These are phyloP conservation scores for Skeletonema marinoi DNA, from an alignment of 108 stramenopile genomes.

Conservation along the genomic window DNA sequence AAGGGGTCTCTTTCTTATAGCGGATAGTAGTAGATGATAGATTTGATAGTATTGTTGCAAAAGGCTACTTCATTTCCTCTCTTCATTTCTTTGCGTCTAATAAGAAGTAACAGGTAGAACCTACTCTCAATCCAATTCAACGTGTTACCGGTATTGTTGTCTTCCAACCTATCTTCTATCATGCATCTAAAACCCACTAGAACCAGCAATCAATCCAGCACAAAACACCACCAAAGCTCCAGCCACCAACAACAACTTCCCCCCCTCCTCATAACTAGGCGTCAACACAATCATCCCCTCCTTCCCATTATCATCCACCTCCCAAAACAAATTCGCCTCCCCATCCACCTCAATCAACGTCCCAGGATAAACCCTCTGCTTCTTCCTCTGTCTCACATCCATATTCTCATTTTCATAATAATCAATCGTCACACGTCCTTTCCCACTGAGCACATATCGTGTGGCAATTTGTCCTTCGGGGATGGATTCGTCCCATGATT, in stretches of 20 bases:
- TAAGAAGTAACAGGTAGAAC: no score
- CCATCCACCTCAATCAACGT: slow-evolving; percentile 66
- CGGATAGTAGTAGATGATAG: background rate
- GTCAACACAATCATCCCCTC: slow-evolving; percentile 69
- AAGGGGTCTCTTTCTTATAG: background rate
- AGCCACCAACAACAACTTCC: slow-evolving; percentile 51
- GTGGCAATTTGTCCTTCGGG: slow-evolving; percentile 35
- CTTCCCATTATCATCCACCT: slow-evolving; percentile 28
- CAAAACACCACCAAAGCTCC: slow-evolving; percentile 56
- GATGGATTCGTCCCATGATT: slow-evolving; percentile 47
- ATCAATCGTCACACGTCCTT: slow-evolving; percentile 38
- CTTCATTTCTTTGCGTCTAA: no score
- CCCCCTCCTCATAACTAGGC: slow-evolving; percentile 65
- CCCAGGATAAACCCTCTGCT: slow-evolving; percentile 50
- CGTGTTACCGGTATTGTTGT: background rate
- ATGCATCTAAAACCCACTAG: slow-evolving; percentile 21
- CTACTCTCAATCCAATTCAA: background rate
- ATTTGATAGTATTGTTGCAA: no score
- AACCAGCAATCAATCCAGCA: slow-evolving; percentile 52
- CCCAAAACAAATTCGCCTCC: slow-evolving; percentile 55
- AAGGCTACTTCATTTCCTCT: no score
- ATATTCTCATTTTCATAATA: slow-evolving; percentile 29
- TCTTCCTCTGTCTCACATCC: background rate
- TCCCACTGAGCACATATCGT: slow-evolving; percentile 67
- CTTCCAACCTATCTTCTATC: background rate